These are phyloP conservation scores for Tympanopsis confertula DNA, from an alignment of 2,329 filamentous ascomycete species.

Conservation along the genomic window DNA sequence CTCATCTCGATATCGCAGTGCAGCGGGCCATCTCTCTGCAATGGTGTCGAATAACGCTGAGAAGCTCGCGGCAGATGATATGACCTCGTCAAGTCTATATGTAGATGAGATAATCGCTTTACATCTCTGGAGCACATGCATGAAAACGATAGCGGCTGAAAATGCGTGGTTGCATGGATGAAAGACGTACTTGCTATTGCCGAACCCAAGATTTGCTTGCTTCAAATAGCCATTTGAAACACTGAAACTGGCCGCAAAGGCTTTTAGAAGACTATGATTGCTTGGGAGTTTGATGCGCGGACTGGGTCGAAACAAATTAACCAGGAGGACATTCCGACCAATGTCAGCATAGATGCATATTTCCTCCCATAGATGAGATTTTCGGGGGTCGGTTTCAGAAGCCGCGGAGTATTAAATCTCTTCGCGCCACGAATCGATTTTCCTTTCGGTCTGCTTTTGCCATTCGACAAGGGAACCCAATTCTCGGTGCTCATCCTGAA, in stretches of 20 bases:
- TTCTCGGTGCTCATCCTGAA: background rate
- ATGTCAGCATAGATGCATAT: slow-evolving; percentile 2
- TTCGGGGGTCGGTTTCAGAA: background rate
- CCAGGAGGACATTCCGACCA: background rate
- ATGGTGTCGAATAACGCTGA: too few relatives aligned
- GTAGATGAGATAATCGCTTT: background rate
- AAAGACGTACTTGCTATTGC: slow-evolving; percentile 2
- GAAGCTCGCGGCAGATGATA: too few relatives aligned
- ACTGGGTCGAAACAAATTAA: slow-evolving; percentile 1
- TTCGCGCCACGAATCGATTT: background rate
- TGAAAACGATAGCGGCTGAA: slow-evolving; percentile 2
- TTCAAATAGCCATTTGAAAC: background rate
- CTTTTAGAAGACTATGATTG: slow-evolving; percentile 1
- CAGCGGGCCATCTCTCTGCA: too few relatives aligned
- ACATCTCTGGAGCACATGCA: background rate
- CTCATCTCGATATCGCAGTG: too few relatives aligned
- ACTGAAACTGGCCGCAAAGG: background rate
- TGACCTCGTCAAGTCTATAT: background rate
- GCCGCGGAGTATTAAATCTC: background rate
- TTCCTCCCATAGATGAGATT: slow-evolving; percentile 1
- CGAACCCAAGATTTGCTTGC: slow-evolving; percentile 2
- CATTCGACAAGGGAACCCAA: background rate
- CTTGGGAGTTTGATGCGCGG: background rate
- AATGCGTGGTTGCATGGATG: slow-evolving; percentile 1
- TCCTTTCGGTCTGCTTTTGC: background rate